Evolutionary conservation across 352 stramenopile genomes (phyloP).

Genomic region (Aphanomyces cochlioides): DNA sequence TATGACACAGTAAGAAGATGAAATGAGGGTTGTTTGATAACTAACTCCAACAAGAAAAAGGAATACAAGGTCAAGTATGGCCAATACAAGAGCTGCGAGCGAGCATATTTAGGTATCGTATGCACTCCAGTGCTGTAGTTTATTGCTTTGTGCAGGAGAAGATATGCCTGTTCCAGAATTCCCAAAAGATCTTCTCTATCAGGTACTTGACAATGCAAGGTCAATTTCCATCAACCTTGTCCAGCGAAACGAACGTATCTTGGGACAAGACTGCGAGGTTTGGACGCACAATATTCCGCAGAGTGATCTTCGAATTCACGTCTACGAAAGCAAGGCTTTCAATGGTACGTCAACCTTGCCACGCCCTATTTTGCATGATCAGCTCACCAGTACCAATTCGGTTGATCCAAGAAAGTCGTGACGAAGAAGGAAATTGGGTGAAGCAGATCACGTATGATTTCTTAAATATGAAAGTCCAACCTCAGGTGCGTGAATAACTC

Average conservation of each 20-base stretch:
- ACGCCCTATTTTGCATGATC: constrained; percentile 9
- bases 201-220: constrained; percentile 34
- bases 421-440: constrained; percentile 40
- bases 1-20: constrained; percentile 44
- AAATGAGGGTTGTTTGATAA: not conserved
- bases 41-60: constrained; percentile 36
- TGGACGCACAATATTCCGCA: constrained; percentile 49
- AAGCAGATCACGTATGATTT: constrained; percentile 66
- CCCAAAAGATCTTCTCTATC: constrained; percentile 47
- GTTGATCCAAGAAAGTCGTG: constrained; percentile 56
- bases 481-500: constrained; percentile 35
- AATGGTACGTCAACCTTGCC: constrained; percentile 34
- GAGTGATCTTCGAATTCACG: constrained; percentile 48
- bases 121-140: not conserved
- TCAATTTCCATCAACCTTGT: not conserved
- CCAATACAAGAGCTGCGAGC: constrained; percentile 62
- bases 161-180: constrained; percentile 55
- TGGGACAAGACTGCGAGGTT: constrained; percentile 54
- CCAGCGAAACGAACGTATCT: constrained; percentile 53
- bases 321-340: constrained; percentile 50
- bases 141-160: constrained; percentile 33
- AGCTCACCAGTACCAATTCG: constrained; percentile 49
- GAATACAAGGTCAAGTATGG: constrained; percentile 76
- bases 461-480: constrained; percentile 45
- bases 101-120: constrained; percentile 49